phyloP scores from a whole-genome alignment of 2,329 filamentous ascomycete genomes.

The Botrytis sinoallii region DNA sequence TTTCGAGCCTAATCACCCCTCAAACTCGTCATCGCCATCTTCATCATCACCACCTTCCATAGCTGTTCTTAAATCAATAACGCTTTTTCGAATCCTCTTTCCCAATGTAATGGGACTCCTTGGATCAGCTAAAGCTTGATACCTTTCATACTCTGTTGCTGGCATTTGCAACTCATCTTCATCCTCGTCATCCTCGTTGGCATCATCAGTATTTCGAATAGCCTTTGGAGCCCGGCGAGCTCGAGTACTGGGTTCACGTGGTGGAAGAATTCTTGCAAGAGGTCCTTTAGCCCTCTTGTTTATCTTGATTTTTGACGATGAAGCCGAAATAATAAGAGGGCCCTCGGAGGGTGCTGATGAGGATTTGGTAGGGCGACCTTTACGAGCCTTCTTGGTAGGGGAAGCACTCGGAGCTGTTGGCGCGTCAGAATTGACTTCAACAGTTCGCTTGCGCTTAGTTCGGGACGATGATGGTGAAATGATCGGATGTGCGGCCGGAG shows the following conservation, averaged over 20 bases:
- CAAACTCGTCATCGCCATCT: slow-evolving; percentile 21
- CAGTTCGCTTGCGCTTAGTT: slow-evolving; percentile 20
- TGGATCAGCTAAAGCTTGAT: slow-evolving; percentile 32
- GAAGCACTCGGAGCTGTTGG: background rate
- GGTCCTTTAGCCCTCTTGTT: slow-evolving; percentile 15
- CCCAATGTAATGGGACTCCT: slow-evolving; percentile 27
- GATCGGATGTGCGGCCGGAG: background rate
- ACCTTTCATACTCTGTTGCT: slow-evolving; percentile 35
- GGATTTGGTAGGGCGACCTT: slow-evolving; percentile 14
- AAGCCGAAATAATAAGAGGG: background rate
- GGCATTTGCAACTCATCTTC: slow-evolving; percentile 25
- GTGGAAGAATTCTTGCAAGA: slow-evolving; percentile 18
- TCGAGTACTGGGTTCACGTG: slow-evolving; percentile 27
- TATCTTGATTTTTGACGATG: slow-evolving; percentile 5
- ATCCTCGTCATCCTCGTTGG: slow-evolving; percentile 24
- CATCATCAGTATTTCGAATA: slow-evolving; percentile 23
- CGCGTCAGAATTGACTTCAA: slow-evolving; percentile 12
- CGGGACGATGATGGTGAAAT: slow-evolving; percentile 15
- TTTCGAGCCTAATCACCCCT: background rate
- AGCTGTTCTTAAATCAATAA: slow-evolving; percentile 17
- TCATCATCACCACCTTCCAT: slow-evolving; percentile 17
- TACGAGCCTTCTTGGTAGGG: slow-evolving; percentile 18
- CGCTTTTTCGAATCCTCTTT: slow-evolving; percentile 31
- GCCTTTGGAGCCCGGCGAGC: slow-evolving; percentile 26
- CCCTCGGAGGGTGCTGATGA: slow-evolving; percentile 4